phyloP scores from a whole-genome alignment of 306 rosid genomes.

The Phaseolus lunatus region DNA sequence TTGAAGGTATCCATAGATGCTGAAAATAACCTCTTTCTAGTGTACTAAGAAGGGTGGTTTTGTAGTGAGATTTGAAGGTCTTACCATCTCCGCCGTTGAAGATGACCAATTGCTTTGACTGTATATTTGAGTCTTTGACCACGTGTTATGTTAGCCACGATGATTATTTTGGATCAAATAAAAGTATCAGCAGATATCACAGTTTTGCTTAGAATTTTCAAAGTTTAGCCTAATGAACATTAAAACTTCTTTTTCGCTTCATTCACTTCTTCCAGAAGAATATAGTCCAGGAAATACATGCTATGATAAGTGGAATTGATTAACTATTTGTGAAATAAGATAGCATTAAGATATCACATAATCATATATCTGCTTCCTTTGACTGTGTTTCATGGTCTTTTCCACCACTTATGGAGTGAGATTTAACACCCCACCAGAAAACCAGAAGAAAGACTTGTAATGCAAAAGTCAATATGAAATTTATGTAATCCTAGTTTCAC shows the following conservation, averaged over 20 bases:
- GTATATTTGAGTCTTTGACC: neutral
- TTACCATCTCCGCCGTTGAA: neutral
- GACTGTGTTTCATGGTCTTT: neutral
- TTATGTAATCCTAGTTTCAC: neutral
- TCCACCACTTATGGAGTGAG: neutral
- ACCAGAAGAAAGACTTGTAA: too few relatives aligned
- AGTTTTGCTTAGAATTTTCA: neutral
- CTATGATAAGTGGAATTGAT: neutral
- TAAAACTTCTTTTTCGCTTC: neutral
- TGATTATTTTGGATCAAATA: neutral
- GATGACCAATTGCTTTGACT: neutral
- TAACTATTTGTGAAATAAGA: neutral
- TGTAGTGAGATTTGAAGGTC: neutral
- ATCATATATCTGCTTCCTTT: neutral
- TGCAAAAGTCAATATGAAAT: too few relatives aligned
- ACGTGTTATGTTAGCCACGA: neutral
- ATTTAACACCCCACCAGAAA: neutral
- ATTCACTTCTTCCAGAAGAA: neutral
- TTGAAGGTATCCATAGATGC: neutral
- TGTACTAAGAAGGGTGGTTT: too few relatives aligned
- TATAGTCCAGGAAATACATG: neutral
- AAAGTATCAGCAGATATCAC: neutral
- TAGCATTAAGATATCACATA: neutral
- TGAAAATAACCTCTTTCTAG: neutral
- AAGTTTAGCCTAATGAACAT: neutral